Evolutionary conservation across 2,329 filamentous ascomycete genomes (phyloP).

Genomic region (Phoma sp.): DNA sequence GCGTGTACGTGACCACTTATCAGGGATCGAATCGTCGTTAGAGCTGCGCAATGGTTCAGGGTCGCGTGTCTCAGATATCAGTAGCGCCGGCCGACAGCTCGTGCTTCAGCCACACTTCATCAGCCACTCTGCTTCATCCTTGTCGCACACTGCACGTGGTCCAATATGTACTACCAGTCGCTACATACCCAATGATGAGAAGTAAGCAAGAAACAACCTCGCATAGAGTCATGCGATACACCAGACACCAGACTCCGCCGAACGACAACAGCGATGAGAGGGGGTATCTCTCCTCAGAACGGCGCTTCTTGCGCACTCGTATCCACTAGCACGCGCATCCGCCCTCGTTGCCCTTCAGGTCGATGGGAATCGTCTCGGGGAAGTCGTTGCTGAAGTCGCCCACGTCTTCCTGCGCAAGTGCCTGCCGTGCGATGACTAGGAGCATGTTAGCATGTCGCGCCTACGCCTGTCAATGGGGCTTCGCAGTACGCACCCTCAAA

Average conservation of each 20-base stretch:
- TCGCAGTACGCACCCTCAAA: constrained; percentile 63
- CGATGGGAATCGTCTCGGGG: constrained; percentile 97
- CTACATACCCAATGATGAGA: constrained; percentile 15
- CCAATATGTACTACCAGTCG: constrained; percentile 19
- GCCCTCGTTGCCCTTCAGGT: constrained; percentile 90
- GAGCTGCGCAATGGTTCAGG: constrained; percentile 15
- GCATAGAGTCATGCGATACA: constrained; percentile 25
- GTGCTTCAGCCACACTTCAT: constrained; percentile 26
- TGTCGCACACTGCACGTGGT: constrained; percentile 1
- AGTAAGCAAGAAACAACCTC: constrained; percentile 22
- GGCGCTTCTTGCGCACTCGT: constrained; percentile 10
- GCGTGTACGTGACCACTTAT: background rate
- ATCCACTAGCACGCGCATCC: constrained; percentile 80
- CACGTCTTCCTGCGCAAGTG: constrained; percentile 93
- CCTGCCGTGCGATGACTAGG: constrained; percentile 92
- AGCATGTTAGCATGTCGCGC: constrained; percentile 7
- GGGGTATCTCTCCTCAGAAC: constrained; percentile 12
- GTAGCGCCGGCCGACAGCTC: constrained; percentile 9
- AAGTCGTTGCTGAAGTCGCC: constrained; percentile 98
- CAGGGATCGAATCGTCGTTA: constrained; percentile 8
- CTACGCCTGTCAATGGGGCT: background rate
- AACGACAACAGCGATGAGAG: constrained; percentile 9
- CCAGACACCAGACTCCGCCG: constrained; percentile 37
- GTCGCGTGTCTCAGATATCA: constrained; percentile 15
- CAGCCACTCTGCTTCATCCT: constrained; percentile 10